These are phyloP conservation scores for Strigomonas culicis DNA, from an alignment of 208 protist genomes.

Conservation along the genomic window DNA sequence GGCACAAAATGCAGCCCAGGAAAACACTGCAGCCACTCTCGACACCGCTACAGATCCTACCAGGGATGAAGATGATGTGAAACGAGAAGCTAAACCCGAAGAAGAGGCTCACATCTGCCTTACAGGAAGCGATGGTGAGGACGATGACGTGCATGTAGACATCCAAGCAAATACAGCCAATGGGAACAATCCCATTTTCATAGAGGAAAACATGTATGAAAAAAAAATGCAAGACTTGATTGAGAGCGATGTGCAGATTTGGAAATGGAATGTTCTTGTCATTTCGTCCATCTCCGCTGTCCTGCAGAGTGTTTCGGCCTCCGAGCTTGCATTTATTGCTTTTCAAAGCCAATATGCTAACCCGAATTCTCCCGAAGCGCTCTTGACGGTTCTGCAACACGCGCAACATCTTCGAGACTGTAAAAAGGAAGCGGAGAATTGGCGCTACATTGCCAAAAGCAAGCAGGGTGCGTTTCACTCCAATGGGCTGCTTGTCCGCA, in stretches of 20 bases:
- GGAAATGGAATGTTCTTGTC: conserved; percentile 79
- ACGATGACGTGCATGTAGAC: conserved; percentile 4
- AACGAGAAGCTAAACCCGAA: not conserved
- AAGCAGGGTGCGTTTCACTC: conserved; percentile 76
- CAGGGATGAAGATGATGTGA: not conserved
- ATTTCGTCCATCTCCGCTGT: conserved; percentile 53
- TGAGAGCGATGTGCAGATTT: conserved; percentile 74
- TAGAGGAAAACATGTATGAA: conserved; percentile 7
- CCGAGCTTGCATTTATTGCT: conserved; percentile 58
- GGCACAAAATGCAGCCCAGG: not conserved
- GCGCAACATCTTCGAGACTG: conserved; percentile 58
- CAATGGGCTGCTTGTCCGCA: conserved; percentile 71
- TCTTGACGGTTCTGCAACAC: conserved; percentile 33
- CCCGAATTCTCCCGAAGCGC: conserved; percentile 21
- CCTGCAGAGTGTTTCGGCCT: conserved; percentile 41
- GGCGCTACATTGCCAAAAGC: conserved; percentile 64
- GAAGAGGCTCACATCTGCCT: not conserved
- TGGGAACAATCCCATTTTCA: not conserved
- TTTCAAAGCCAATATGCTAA: conserved; percentile 22
- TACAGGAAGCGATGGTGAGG: conserved; percentile 10
- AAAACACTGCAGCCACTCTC: not conserved
- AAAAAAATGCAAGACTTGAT: conserved; percentile 40
- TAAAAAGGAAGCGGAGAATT: conserved; percentile 63
- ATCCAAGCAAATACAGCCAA: not conserved
- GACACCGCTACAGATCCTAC: not conserved